These are phyloP conservation scores for Cercospora janseana DNA, from an alignment of 2,329 filamentous ascomycete genomes.

Conservation along the genomic window DNA sequence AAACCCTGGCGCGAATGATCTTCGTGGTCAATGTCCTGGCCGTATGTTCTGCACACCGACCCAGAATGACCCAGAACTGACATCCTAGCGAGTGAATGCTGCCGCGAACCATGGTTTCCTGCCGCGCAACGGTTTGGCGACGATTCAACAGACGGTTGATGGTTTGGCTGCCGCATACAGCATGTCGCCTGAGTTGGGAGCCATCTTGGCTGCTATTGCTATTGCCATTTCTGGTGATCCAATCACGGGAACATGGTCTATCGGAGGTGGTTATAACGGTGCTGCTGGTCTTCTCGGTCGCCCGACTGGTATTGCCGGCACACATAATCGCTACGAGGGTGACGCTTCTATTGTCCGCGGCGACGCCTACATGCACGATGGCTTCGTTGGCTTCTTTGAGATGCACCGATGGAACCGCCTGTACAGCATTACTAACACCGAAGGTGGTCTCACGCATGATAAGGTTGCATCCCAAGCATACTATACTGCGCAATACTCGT, in stretches of 20 bases:
- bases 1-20: slow-evolving; percentile 26
- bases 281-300: slow-evolving; percentile 9
- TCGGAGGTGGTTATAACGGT: slow-evolving; percentile 15
- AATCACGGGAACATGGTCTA: slow-evolving; percentile 25
- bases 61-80: neutral
- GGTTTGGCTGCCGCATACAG: slow-evolving; percentile 24
- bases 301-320: slow-evolving; percentile 23
- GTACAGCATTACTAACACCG: slow-evolving; percentile 11
- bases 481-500: slow-evolving; percentile 19
- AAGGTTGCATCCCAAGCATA: slow-evolving; percentile 11
- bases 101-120: slow-evolving; percentile 25
- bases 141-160: slow-evolving; percentile 26
- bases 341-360: slow-evolving; percentile 36
- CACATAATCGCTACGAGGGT: slow-evolving; percentile 39
- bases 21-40: slow-evolving; percentile 8
- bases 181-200: slow-evolving; percentile 31
- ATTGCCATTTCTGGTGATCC: slow-evolving; percentile 25
- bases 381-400: slow-evolving; percentile 14
- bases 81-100: slow-evolving; percentile 31
- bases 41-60: neutral
- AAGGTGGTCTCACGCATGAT: slow-evolving; percentile 23
- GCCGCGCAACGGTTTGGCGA: slow-evolving; percentile 31
- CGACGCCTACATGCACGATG: slow-evolving; percentile 33
- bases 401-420: slow-evolving; percentile 21
- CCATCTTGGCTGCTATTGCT: slow-evolving; percentile 18